Evolutionary conservation across 176 grass and related monocot species (phyloP).

Genomic region (Paspalum vaginatum): DNA sequence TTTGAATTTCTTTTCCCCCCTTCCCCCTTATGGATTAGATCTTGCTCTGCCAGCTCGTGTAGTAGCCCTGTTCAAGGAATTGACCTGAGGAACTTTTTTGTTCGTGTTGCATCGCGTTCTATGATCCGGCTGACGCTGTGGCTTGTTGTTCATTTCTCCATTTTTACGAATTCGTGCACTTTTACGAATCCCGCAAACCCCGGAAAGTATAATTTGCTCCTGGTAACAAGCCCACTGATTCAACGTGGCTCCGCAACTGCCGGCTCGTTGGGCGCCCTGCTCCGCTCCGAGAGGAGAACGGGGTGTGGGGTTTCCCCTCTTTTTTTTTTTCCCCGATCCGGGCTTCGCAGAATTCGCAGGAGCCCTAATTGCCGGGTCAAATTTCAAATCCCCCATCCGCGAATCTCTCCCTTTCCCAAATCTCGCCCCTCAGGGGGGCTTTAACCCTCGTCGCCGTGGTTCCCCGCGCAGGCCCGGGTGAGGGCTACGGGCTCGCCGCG

Average conservation of each 20-base stretch:
- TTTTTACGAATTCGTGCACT: background rate
- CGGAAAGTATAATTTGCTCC: background rate
- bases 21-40: conserved; percentile 27
- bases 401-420: conserved; percentile 9
- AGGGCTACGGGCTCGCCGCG: conserved; percentile 6
- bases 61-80: background rate
- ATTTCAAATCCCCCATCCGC: conserved; percentile 23
- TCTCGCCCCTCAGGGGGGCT: background rate
- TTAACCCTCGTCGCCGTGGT: background rate
- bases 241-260: conserved; percentile 6
- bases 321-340: background rate
- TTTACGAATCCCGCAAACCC: background rate
- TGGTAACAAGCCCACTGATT: background rate
- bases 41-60: conserved; percentile 31
- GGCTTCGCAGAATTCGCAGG: background rate
- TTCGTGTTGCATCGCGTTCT: background rate
- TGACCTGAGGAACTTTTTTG: background rate
- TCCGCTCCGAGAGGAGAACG: background rate
- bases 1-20: background rate
- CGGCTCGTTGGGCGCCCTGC: conserved; percentile 10
- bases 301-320: no score
- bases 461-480: background rate
- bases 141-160: no score
- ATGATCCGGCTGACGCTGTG: background rate
- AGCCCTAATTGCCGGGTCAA: conserved; percentile 13